Percentiles rank a stretch among this genome's conserved stretches.
Conservation (phyloP, 768 basidiomycete genomes). For the Pleurotus citrinopileatus region DNA sequence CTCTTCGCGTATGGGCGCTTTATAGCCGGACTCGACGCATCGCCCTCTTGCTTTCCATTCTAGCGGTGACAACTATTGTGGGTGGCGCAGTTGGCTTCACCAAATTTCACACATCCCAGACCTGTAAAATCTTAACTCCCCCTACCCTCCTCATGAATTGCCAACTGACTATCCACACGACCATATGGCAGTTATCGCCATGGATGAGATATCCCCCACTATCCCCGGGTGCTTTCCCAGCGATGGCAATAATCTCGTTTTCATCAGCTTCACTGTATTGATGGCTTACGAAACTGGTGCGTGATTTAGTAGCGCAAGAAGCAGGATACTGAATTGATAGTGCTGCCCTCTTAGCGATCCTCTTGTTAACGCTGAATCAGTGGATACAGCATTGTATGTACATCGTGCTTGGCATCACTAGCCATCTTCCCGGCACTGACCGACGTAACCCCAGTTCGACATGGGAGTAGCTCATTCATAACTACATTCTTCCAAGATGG, state of each 20-base stretch:
- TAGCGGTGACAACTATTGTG: neutral
- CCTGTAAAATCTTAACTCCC: no score
- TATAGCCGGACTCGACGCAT: constrained; percentile 12
- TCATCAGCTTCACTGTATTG: constrained; percentile 10
- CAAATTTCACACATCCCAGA: neutral
- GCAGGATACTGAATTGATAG: neutral
- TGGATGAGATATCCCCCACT: constrained; percentile 7
- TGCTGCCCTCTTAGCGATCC: neutral
- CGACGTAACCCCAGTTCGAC: neutral
- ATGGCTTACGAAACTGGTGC: constrained; percentile 11
- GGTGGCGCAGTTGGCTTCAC: constrained; percentile 6
- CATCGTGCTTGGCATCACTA: no score
- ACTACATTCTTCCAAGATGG: neutral
- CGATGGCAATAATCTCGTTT: constrained; percentile 14
- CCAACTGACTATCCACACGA: no score
- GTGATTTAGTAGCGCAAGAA: neutral
- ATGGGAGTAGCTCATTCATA: neutral
- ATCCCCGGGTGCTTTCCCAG: constrained; percentile 14
- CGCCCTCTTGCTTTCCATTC: neutral
- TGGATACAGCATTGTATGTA: neutral
- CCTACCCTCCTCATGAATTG: no score
- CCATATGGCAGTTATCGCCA: constrained; percentile 2
- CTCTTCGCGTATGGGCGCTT: constrained; percentile 16
- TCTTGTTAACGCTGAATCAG: neutral
- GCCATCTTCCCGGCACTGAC: no score